A percentile compares a stretch with the other conserved stretches of the same genome.
Evolutionary conservation across 2,329 filamentous ascomycete genomes (phyloP).

Genomic region (Hypomyces perniciosus): DNA sequence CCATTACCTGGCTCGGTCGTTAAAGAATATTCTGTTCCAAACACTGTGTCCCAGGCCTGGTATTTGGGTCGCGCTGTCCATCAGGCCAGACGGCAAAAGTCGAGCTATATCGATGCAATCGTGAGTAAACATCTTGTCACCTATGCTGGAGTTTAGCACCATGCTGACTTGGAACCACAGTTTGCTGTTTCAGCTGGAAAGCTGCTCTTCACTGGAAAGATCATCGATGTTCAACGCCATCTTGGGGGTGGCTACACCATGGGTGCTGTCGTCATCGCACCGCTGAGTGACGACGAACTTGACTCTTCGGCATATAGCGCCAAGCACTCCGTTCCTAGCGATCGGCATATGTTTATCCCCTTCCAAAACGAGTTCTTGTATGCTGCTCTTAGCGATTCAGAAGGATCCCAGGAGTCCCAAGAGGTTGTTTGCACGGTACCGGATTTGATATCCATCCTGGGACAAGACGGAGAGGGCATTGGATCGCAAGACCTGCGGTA

Average conservation of each 20-base stretch:
- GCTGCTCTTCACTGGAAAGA: conserved; percentile 34
- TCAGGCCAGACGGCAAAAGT: conserved; percentile 24
- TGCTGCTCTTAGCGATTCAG: conserved; percentile 28
- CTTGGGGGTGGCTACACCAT: conserved; percentile 36
- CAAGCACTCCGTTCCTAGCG: conserved; percentile 12
- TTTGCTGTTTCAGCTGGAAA: conserved; percentile 30
- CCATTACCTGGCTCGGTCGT: conserved; percentile 28
- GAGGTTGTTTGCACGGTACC: conserved; percentile 32
- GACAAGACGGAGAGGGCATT: conserved; percentile 42
- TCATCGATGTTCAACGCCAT: conserved; percentile 33
- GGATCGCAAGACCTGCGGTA: conserved; percentile 47
- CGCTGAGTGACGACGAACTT: conserved; percentile 26
- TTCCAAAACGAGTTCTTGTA: conserved; percentile 39
- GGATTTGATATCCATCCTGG: conserved; percentile 31
- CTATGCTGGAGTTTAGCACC: background rate
- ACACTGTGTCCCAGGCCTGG: conserved; percentile 30
- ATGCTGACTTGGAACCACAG: conserved; percentile 32
- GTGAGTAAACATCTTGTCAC: conserved; percentile 11
- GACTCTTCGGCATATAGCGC: conserved; percentile 16
- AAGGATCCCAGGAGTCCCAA: conserved; percentile 24
- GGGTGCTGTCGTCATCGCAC: conserved; percentile 31
- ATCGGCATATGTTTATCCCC: conserved; percentile 32
- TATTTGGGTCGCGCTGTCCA: conserved; percentile 28
- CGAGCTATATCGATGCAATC: conserved; percentile 24
- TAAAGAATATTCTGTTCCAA: conserved; percentile 28